phyloP scores from a whole-genome alignment of 148 eudicot genomes.

The Nepenthes gracilis region DNA sequence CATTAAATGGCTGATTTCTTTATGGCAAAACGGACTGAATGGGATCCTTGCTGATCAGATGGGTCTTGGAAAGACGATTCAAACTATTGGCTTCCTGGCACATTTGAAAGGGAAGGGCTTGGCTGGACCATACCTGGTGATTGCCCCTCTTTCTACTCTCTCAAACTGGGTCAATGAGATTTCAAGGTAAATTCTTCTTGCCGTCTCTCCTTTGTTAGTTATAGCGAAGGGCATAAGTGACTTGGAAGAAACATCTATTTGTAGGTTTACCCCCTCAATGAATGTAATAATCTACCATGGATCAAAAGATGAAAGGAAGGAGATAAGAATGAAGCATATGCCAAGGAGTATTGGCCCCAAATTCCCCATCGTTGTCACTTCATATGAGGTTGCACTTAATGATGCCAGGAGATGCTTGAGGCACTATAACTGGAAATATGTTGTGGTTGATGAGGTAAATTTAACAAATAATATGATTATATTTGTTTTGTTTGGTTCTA shows the following conservation, averaged over 20 bases:
- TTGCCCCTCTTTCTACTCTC: slow-evolving; percentile 95
- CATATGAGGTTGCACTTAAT: slow-evolving; percentile 73
- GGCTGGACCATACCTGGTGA: slow-evolving; percentile 91
- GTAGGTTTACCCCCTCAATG: slow-evolving; percentile 75
- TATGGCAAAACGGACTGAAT: slow-evolving; percentile 96
- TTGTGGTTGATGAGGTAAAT: slow-evolving; percentile 91
- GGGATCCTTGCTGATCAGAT: slow-evolving; percentile 99
- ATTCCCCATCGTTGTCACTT: slow-evolving; percentile 83
- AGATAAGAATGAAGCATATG: slow-evolving; percentile 62
- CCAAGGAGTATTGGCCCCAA: slow-evolving; percentile 60
- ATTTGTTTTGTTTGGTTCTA: not conserved
- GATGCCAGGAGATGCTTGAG: slow-evolving; percentile 59
- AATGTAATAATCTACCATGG: slow-evolving; percentile 88
- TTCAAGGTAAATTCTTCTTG: slow-evolving; percentile 28
- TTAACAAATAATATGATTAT: not conserved
- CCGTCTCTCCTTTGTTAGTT: not conserved
- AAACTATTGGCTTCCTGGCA: slow-evolving; percentile 84
- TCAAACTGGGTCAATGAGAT: slow-evolving; percentile 95
- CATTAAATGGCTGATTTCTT: slow-evolving; percentile 89
- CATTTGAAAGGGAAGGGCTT: slow-evolving; percentile 88
- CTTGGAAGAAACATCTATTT: not conserved
- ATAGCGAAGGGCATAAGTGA: not conserved
- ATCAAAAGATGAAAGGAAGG: slow-evolving; percentile 44
- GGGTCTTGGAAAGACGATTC: slow-evolving; percentile 99
- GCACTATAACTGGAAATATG: slow-evolving; percentile 89